A percentile compares a stretch with the other conserved stretches of the same genome.
phyloP scores from a whole-genome alignment of 768 basidiomycete genomes.

The Panus rudis region DNA sequence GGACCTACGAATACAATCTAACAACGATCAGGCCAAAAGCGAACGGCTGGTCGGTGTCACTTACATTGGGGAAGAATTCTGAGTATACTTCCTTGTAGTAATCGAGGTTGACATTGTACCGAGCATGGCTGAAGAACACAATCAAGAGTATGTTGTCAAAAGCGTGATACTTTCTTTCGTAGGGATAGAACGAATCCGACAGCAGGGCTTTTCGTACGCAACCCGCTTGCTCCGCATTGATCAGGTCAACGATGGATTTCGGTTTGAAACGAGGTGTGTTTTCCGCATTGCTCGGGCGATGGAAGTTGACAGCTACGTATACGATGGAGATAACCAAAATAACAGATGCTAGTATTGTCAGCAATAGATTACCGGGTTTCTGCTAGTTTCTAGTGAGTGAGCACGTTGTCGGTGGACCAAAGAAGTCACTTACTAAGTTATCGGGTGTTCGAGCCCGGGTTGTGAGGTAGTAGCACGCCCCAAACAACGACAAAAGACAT shows the following conservation, averaged over 20 bases:
- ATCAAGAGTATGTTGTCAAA: constrained; percentile 39
- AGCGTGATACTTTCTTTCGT: constrained; percentile 23
- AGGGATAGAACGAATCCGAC: constrained; percentile 7
- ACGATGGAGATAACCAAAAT: too few species aligned
- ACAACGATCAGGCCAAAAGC: not conserved
- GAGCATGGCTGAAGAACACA: constrained; percentile 44
- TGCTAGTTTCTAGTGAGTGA: too few species aligned
- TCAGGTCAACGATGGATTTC: constrained; percentile 3
- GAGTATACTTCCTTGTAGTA: constrained; percentile 39
- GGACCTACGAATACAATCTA: constrained; percentile 46
- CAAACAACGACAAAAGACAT: constrained; percentile 16
- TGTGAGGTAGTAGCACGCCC: constrained; percentile 13
- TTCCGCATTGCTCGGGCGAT: not conserved
- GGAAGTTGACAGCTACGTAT: too few species aligned
- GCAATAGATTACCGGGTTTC: too few species aligned
- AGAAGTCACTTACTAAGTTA: too few species aligned
- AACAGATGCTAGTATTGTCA: too few species aligned
- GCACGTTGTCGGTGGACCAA: too few species aligned
- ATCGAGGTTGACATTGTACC: constrained; percentile 41
- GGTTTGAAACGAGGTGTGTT: not conserved
- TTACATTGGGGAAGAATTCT: constrained; percentile 43
- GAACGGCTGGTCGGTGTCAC: constrained; percentile 7
- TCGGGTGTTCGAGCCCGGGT: too few species aligned
- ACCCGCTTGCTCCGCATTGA: constrained; percentile 1
- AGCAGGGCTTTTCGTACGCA: constrained; percentile 21